Evolutionary conservation across 331 rosid species (phyloP).

Genomic region (Acacia concinna): DNA sequence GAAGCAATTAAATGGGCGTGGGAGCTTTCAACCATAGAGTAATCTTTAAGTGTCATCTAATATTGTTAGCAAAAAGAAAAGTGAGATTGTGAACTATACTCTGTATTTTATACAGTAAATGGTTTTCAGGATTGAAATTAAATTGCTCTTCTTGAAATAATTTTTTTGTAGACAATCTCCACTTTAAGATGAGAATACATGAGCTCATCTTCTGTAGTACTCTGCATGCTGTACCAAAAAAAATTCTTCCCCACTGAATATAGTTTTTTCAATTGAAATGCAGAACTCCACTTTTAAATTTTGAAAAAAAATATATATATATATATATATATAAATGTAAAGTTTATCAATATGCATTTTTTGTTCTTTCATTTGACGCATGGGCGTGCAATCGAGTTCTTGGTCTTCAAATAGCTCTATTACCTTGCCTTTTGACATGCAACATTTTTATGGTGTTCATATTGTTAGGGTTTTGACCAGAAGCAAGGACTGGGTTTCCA

Average conservation of each 20-base stretch:
- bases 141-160: slow-evolving; percentile 1
- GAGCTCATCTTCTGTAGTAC: neutral
- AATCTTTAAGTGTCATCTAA: slow-evolving; percentile 29
- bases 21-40: slow-evolving; percentile 85
- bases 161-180: neutral
- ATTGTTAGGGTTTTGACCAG: neutral
- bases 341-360: neutral
- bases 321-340: neutral
- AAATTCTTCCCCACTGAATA: neutral
- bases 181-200: neutral
- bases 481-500: neutral
- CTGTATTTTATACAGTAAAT: neutral
- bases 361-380: neutral
- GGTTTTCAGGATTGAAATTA: neutral
- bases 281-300: neutral
- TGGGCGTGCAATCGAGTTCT: neutral
- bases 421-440: neutral
- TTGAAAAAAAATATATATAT: neutral
- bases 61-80: too few relatives aligned
- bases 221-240: neutral
- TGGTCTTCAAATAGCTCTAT: neutral
- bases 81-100: slow-evolving; percentile 1
- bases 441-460: neutral
- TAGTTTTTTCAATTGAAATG: neutral
- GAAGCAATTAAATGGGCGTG: slow-evolving; percentile 95